Conservation (phyloP, 257 asterid genomes). For the Solanum lycopersicoides region DNA sequence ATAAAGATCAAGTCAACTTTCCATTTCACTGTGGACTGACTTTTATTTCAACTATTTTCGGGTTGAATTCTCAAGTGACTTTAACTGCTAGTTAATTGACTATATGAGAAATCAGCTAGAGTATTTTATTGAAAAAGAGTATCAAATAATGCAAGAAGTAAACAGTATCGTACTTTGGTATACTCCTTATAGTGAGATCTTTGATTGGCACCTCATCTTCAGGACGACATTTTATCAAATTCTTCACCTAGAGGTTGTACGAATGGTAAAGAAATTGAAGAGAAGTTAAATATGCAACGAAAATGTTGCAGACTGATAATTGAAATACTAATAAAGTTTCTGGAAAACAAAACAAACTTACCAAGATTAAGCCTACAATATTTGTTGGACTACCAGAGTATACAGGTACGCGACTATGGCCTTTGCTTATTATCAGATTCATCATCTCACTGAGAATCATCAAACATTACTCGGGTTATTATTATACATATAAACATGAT, state of each 20-base stretch:
- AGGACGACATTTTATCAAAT: conserved; percentile 41
- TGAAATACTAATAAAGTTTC: not conserved
- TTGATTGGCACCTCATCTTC: conserved; percentile 42
- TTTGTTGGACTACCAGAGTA: conserved; percentile 36
- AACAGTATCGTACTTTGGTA: conserved; percentile 35
- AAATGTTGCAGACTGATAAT: not conserved
- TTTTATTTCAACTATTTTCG: not conserved
- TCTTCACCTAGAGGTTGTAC: conserved; percentile 30
- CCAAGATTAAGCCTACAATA: conserved; percentile 55
- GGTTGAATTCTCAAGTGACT: not conserved
- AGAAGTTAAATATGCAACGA: not conserved
- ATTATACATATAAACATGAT: not conserved
- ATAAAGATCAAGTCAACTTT: not conserved
- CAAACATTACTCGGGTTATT: not conserved
- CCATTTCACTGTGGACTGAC: not conserved
- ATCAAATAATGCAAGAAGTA: not conserved
- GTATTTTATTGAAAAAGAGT: not conserved
- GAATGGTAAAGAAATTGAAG: not conserved
- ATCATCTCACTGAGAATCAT: conserved; percentile 15
- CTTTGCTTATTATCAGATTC: conserved; percentile 34
- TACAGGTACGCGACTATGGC: conserved; percentile 62
- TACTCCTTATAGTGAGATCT: conserved; percentile 40
- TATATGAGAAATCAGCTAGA: not conserved
- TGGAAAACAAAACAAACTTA: conserved; percentile 1
- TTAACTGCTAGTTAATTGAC: not conserved